Evolutionary conservation across 495 filamentous ascomycete genomes (phyloP), one percentile per base, ranked within the genome.

Genomic region (Lichenothelia convexa): DNA sequence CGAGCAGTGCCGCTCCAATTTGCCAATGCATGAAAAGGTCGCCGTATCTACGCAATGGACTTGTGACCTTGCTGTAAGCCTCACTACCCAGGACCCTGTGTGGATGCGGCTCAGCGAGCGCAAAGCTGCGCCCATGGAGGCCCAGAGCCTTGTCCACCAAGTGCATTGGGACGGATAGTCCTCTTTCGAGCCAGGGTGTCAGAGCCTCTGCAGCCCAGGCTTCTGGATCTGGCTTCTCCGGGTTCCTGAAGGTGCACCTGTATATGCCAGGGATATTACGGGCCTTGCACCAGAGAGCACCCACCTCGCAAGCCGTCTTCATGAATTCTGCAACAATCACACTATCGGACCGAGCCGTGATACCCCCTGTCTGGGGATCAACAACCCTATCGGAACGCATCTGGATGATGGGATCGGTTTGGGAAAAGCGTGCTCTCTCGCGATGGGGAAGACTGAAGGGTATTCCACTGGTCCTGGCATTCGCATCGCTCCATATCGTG

Each of bases 21-120:
- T 95, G 87, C 67, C 83, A 94, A 53, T 93, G 85, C 0, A 70
- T 63, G n/a, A 94, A 58, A 42, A 95, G 55, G 53, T 97, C 89
- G 12, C 59, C 57, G 56, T 75, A 93, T 20, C 89, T 68, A 13
- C 89, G 80, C 5, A 97, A 63, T 2, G 89, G 89, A 43, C 76
- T 84, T 2, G 89, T 95, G 26, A 72, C 71, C 47, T 82, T 89
- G 41, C 73, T 60, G 50, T 93, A 93, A 24, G 71, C 59, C 31
- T 73, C 58, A 3, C 78, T 43, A 9, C 80, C 84, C 15, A 93
- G 56, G 6, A 64, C 80, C 68, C 13, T 59, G 65, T 29, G 68
- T 53, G 0, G 75, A 67, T 23, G 22, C 38, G 29, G 67, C 51
- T 3, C 53, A 23, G 59, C 61, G 39, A 59, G 68, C 9, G 66